phyloP scores from a whole-genome alignment of 1,139 yeast species.

The Hyphopichia burtonii region DNA sequence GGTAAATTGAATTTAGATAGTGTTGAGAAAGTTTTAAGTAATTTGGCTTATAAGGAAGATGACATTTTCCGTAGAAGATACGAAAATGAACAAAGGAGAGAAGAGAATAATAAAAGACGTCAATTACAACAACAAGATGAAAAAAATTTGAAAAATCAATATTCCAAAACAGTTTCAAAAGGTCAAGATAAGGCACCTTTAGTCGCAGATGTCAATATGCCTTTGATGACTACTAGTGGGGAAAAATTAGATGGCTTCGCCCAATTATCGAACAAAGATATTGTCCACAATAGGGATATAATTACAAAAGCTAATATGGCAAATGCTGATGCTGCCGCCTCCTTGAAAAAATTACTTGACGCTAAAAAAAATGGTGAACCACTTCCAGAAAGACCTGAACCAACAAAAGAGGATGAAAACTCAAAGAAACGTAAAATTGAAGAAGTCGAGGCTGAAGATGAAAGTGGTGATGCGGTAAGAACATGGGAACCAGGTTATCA shows the following conservation, averaged over 20 bases:
- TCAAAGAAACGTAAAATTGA: slow-evolving; percentile 3
- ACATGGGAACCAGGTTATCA: slow-evolving; percentile 88
- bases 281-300: slow-evolving; percentile 64
- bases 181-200: slow-evolving; percentile 80
- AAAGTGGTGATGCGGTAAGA: slow-evolving; percentile 59
- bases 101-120: slow-evolving; percentile 63
- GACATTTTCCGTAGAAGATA: slow-evolving; percentile 72
- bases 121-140: slow-evolving; percentile 46
- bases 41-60: slow-evolving; percentile 72
- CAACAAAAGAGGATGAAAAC: slow-evolving; percentile 3
- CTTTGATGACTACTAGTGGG: slow-evolving; percentile 71
- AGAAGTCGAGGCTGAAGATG: slow-evolving; percentile 9
- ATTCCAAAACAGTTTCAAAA: slow-evolving; percentile 44
- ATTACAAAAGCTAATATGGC: slow-evolving; percentile 78
- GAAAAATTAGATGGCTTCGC: slow-evolving; percentile 63
- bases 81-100: slow-evolving; percentile 65
- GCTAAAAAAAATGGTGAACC: slow-evolving; percentile 17
- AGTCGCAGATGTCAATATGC: slow-evolving; percentile 70
- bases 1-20: slow-evolving; percentile 75
- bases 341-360: slow-evolving; percentile 49
- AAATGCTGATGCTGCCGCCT: slow-evolving; percentile 68
- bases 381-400: background rate
- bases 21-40: slow-evolving; percentile 68
- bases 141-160: slow-evolving; percentile 30
- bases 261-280: slow-evolving; percentile 66